These are phyloP conservation scores for Ganoderma sp. DNA, from an alignment of 1,284 basidiomycete genomes.

Conservation along the genomic window DNA sequence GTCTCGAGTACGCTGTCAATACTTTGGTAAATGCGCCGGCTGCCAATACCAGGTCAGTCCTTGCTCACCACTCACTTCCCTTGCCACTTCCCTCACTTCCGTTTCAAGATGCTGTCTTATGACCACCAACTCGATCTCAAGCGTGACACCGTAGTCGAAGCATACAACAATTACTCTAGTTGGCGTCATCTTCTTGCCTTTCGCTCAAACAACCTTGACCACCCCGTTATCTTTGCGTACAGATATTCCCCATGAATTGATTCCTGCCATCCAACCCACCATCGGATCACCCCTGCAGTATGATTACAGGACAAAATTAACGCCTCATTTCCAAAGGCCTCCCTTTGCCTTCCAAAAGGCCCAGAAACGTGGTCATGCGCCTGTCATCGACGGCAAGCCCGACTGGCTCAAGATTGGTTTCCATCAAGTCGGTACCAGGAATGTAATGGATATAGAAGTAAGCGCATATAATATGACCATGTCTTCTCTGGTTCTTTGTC, in stretches of 20 bases:
- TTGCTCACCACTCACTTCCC: not conserved
- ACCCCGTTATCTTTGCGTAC: not conserved
- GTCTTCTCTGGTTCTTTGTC: not conserved
- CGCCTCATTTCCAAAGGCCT: conserved; percentile 92
- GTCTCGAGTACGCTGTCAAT: conserved; percentile 73
- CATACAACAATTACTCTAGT: conserved; percentile 84
- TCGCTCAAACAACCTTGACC: not conserved
- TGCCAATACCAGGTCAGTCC: conserved; percentile 75
- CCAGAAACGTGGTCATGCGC: conserved; percentile 35
- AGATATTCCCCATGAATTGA: conserved; percentile 61
- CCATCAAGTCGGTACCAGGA: conserved; percentile 78
- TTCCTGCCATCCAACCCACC: conserved; percentile 79
- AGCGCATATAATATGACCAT: conserved; percentile 31
- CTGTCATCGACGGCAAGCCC: conserved; percentile 45
- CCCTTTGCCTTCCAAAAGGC: conserved; percentile 56
- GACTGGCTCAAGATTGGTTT: conserved; percentile 89
- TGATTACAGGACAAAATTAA: conserved; percentile 95
- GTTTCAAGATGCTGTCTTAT: conserved; percentile 82
- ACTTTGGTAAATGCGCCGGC: conserved; percentile 84
- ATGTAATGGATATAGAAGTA: conserved; percentile 94
- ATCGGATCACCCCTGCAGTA: conserved; percentile 90
- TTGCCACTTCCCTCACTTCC: not conserved
- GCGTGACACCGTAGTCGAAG: conserved; percentile 84
- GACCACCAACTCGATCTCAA: conserved; percentile 88
- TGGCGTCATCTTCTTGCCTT: conserved; percentile 26